Evolutionary conservation across 2,329 filamentous ascomycete genomes (phyloP).

Genomic region (Aspergillus sp.): DNA sequence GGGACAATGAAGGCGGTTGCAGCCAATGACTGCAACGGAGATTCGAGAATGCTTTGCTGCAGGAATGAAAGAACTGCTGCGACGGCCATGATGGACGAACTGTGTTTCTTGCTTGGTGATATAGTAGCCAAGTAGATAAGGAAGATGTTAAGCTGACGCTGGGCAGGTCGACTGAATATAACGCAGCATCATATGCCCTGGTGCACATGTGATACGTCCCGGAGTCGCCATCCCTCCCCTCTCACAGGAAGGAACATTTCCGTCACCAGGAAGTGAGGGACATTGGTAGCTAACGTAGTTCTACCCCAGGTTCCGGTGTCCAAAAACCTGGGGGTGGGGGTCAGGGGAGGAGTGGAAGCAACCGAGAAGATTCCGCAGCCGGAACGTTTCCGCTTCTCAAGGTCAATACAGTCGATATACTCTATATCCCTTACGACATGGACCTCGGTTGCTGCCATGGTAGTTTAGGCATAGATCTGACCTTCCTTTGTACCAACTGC

Average conservation of each 20-base stretch:
- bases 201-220: background rate
- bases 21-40: constrained; percentile 26
- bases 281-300: constrained; percentile 14
- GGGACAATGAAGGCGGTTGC: constrained; percentile 32
- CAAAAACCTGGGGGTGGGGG: background rate
- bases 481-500: too few relatives aligned
- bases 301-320: background rate
- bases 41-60: constrained; percentile 20
- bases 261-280: constrained; percentile 11
- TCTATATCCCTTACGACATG: background rate
- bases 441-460: too few relatives aligned
- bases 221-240: constrained; percentile 7
- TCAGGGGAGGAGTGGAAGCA: constrained; percentile 4
- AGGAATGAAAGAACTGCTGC: constrained; percentile 25
- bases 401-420: background rate
- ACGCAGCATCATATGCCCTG: background rate
- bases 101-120: background rate
- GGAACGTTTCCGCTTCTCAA: constrained; percentile 26
- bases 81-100: constrained; percentile 30
- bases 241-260: constrained; percentile 25
- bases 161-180: constrained; percentile 11
- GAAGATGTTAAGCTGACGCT: background rate
- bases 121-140: background rate
- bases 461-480: too few relatives aligned
- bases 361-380: constrained; percentile 27